Evolutionary conservation across 148 eudicot species (phyloP), one percentile per base, ranked within the genome.

Genomic region (Heliosperma pusillum): DNA sequence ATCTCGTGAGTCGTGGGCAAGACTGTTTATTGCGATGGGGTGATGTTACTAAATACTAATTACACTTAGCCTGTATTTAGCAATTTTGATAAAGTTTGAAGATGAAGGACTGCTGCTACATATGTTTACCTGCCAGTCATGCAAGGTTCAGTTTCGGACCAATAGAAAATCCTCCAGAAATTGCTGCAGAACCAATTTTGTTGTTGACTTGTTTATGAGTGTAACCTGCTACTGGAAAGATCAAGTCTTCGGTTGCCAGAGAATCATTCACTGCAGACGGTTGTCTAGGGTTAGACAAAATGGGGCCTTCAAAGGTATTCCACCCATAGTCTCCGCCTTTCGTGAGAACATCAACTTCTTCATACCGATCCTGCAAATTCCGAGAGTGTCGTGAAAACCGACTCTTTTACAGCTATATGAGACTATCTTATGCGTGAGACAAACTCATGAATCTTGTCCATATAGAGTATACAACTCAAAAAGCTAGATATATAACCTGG

Each of bases 281-380:
- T 61, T 83, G 71, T 33, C 74, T 73, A 25, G 87, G 63, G 59
- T 65, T 65, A 20, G 59, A 81, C 30, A 42, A 61, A 52, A 86
- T 77, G 52, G 93, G 93, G 44, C 98, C 98, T 84, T 91, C 98
- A 59, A 75, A 91, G 12, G 80, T 65, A 17, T 87, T 70, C 98
- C 98, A 94, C 20, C 98, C 98, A 13, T 91, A 94, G 83, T 94
- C 91, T 76, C 98, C 98, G 1, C 89, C 98, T 79, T 92, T 94
- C 12, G 97, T 90, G 63, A 92, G 83, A 12, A 91, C 21, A 80
- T 94, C 90, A 9, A 91, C 91, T 74, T 94, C 97, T 85, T 94
- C 98, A 69, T 94, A 94, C 74, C 15, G 78, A 85, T 94, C 90
- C 98, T 93, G 74, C 80, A 70, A 69, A 19, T 15, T 45, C 15